A percentile compares a stretch with the other conserved stretches of the same genome.
These are phyloP conservation scores for Plasmodium blacklocki DNA, from an alignment of 169 alveolate species.

Conservation along the genomic window DNA sequence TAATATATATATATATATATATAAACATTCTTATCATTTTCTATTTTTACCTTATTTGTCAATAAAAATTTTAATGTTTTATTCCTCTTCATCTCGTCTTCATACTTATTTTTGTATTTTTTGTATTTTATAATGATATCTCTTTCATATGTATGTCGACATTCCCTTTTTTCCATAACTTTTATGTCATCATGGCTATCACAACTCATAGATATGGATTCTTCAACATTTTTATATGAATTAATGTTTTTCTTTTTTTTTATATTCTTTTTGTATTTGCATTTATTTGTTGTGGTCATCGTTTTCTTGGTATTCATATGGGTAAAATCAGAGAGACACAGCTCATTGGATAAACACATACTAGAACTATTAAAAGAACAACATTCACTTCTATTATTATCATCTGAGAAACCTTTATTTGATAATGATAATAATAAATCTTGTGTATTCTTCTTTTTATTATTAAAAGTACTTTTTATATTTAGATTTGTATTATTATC, in stretches of 20 bases:
- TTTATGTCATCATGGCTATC: not conserved
- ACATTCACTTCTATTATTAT: not conserved
- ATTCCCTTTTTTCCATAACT: not conserved
- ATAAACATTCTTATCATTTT: not conserved
- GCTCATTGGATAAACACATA: slow-evolving; percentile 21
- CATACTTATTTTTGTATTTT: slow-evolving; percentile 15
- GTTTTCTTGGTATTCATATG: slow-evolving; percentile 41
- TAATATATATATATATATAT: not conserved
- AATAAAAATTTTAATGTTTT: slow-evolving; percentile 71
- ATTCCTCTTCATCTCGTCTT: slow-evolving; percentile 51
- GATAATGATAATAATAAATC: not conserved
- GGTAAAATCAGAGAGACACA: slow-evolving; percentile 55
- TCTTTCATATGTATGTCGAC: not conserved
- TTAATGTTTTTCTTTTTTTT: slow-evolving; percentile 6
- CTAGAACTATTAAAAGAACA: not conserved
- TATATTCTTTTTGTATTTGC: slow-evolving; percentile 7
- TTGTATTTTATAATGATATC: slow-evolving; percentile 11
- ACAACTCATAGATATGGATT: not conserved
- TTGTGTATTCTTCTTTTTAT: not conserved
- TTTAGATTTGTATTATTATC: no score
- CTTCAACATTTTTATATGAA: slow-evolving; percentile 6
- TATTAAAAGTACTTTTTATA: no score
- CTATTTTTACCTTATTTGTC: slow-evolving; percentile 44
- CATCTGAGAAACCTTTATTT: not conserved
- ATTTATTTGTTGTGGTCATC: not conserved